Base-by-base conservation (phyloP, 1,139 yeast species). In the Pichia sp. region DNA sequence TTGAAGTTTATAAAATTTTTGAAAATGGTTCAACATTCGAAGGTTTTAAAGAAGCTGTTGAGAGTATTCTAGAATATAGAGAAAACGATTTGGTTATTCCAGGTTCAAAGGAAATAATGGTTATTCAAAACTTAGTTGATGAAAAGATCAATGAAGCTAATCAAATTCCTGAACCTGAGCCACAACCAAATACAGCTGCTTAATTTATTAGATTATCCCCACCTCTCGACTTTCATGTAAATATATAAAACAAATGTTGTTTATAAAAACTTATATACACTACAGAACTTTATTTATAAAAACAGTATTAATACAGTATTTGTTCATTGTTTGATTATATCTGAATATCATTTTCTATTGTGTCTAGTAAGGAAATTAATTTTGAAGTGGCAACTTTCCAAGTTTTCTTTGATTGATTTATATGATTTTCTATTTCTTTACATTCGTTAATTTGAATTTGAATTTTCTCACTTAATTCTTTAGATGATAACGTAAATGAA, bases 21-120 rank as follows among this genome's bases (percentile, higher is more conserved):
- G 67, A 64, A 52, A 67, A 61, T 52, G 60, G 63, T 43, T 64
- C 67, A 27, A 59, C 66, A 15, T 47, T 48, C 9, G 66, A 64
- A 44, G 68, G 68, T n/a, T 59, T 64, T 42, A 53, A 60, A 40
- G 60, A 53, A 42, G 68, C 67, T 7, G 56, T 62, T 45, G 54
- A 54, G 26, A 61, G 61, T 53, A 64, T 64, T 44, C 56, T 58
- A 25, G 66, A 62, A 45, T 64, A 64, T 52, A 61, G 68, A 53
- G 47, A 52, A 42, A 58, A 60, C 44, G 59, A 56, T n/a, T 55
- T 63, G 34, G 54, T 53, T 38, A 59, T 64, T 43, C 67, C 67
- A 23, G 61, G 59, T 41, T 60, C 63, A 26, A 63, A 63, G 48
- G 68, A 64, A 51, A 59, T 63, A 40, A 58, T 53, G 44, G 66